Percentiles rank a stretch among this genome's conserved stretches.
Conservation (phyloP, 768 basidiomycete species). For the Paxillus ammoniavirescens region DNA sequence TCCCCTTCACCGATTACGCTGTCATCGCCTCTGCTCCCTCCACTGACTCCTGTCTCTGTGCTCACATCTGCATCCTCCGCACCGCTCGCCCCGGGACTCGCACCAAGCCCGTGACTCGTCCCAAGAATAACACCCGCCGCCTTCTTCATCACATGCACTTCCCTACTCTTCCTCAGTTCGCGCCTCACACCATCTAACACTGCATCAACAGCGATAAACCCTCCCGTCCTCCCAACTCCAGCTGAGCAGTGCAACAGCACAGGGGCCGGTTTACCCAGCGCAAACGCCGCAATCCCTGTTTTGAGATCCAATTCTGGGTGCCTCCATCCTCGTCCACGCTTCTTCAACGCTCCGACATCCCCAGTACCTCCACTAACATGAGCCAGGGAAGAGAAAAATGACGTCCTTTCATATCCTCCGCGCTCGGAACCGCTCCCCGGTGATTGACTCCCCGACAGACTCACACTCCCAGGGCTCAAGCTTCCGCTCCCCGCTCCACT, state of each 20-base stretch:
- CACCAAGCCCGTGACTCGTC: neutral
- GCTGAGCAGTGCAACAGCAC: conserved; percentile 89
- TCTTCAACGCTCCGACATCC: conserved; percentile 1
- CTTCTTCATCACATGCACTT: conserved; percentile 13
- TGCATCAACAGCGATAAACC: conserved; percentile 87
- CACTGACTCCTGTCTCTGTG: conserved; percentile 6
- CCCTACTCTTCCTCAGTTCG: conserved; percentile 47
- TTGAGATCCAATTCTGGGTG: conserved; percentile 47
- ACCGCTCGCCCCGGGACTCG: conserved; percentile 1
- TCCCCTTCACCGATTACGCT: conserved; percentile 6
- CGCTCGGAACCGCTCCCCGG: conserved; percentile 8
- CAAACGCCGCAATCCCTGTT: conserved; percentile 56
- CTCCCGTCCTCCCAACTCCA: conserved; percentile 92
- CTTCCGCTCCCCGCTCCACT: conserved; percentile 23
- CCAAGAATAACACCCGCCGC: neutral
- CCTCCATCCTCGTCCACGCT: conserved; percentile 25
- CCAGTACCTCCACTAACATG: conserved; percentile 2
- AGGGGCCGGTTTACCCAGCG: conserved; percentile 47
- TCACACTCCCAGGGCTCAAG: conserved; percentile 18
- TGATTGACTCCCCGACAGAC: conserved; percentile 16
- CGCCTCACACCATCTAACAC: conserved; percentile 71
- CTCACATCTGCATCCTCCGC: conserved; percentile 5
- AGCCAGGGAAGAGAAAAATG: conserved; percentile 16
- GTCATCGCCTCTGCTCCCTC: conserved; percentile 2
- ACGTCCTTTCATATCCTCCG: neutral